Evolutionary conservation across 2,329 filamentous ascomycete species (phyloP).

Genomic region (Xenosphaeropsis pyriputrescens): DNA sequence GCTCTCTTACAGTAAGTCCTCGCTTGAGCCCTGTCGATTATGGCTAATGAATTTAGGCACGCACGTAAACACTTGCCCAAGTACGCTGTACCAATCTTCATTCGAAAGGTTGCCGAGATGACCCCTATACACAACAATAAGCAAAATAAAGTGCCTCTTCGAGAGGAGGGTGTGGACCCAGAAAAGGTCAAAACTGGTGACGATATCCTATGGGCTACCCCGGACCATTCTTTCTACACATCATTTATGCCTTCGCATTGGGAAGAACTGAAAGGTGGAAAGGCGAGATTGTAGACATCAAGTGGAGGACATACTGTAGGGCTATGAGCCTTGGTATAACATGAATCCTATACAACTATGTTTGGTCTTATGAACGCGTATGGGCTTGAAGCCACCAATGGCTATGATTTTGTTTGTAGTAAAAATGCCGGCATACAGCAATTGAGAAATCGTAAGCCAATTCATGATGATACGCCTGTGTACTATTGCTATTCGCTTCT

Average conservation of each 20-base stretch:
- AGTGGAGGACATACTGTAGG: not conserved
- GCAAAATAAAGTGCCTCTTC: conserved; percentile 60
- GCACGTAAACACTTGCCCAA: conserved; percentile 45
- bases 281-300: conserved; percentile 24
- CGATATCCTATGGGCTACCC: conserved; percentile 34
- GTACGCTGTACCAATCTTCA: conserved; percentile 64
- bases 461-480: too few relatives aligned
- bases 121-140: conserved; percentile 64
- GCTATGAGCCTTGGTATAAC: too few relatives aligned
- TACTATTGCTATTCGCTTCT: too few relatives aligned
- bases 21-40: not conserved
- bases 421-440: not conserved
- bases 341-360: too few relatives aligned
- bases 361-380: too few relatives aligned
- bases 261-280: conserved; percentile 30
- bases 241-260: conserved; percentile 44
- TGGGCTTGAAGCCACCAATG: too few relatives aligned
- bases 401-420: not conserved
- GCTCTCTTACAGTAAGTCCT: conserved; percentile 34
- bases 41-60: conserved; percentile 29
- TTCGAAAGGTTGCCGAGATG: conserved; percentile 42
- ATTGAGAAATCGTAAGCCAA: not conserved
- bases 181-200: conserved; percentile 26
- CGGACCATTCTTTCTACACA: conserved; percentile 34
- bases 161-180: conserved; percentile 51